phyloP scores from a whole-genome alignment of 495 filamentous ascomycete species.

The Barbatosphaeria neglecta region DNA sequence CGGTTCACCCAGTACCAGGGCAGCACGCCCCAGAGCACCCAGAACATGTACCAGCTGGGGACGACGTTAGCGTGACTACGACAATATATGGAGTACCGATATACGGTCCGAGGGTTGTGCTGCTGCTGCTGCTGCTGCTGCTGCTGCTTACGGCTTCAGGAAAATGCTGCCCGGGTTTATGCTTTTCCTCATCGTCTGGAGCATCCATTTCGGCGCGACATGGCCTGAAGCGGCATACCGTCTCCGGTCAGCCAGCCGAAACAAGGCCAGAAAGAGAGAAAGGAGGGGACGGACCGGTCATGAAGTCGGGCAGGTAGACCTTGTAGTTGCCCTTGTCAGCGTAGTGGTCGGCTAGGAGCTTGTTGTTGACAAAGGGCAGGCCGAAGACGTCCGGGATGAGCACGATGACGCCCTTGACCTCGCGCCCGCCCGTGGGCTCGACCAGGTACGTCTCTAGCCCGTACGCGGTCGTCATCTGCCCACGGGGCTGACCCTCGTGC shows the following conservation, averaged over 20 bases:
- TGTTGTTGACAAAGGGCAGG: conserved; percentile 36
- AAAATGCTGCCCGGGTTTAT: conserved; percentile 1
- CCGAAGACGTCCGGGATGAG: conserved; percentile 39
- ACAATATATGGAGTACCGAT: no score
- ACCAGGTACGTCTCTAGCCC: conserved; percentile 28
- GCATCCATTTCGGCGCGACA: conserved; percentile 1
- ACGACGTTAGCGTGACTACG: conserved; percentile 4
- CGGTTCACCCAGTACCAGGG: conserved; percentile 15
- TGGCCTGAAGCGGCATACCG: not conserved
- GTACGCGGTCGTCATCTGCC: conserved; percentile 19
- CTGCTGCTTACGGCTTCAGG: conserved; percentile 4
- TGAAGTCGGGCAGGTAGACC: conserved; percentile 39
- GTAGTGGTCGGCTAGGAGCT: conserved; percentile 33
- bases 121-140: no score
- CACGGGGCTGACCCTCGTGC: conserved; percentile 9
- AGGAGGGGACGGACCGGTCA: conserved; percentile 29
- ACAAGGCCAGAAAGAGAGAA: no score
- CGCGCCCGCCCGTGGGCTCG: conserved; percentile 14
- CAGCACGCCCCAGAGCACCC: conserved; percentile 9
- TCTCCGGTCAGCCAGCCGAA: not conserved
- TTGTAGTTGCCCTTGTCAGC: conserved; percentile 25
- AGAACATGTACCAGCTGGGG: conserved; percentile 2
- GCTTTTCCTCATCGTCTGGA: conserved; percentile 2
- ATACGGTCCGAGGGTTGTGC: no score
- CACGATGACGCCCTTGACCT: conserved; percentile 27